Evolutionary conservation across 2,329 filamentous ascomycete genomes (phyloP), one percentile per base, ranked within the genome.

Genomic region (Fusarium luffae): DNA sequence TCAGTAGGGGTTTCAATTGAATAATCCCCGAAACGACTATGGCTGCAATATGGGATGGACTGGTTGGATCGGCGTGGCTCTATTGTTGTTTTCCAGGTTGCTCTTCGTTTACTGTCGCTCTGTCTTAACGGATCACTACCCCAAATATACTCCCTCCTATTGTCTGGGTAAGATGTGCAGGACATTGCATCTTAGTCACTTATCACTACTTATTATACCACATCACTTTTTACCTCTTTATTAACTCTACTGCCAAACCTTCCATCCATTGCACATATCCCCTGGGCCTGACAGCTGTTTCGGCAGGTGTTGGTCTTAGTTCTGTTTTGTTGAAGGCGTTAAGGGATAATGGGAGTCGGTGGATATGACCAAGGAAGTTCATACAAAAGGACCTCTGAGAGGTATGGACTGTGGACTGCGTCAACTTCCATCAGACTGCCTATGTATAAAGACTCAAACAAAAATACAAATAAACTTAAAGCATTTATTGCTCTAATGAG

Each of bases 11-110:
- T 34, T 46, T 54, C 41, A 48, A 52, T 46, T 54, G 44, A 48
- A 52, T 25, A 63, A 41, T 72, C 59, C 59, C 68, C 34, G 18
- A 37, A 50, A 70, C 51, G 59, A 66, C 61, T 52, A 64, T 69
- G 70, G 72, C 73, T 65, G 58, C 67, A 61, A 68, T 67, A 67
- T 72, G 63, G 64, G 59, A 71, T 51, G 54, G 68, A 67, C 59
- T 64, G 62, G 65, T 73, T 75, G 73, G 73, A 74, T 74, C 64
- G 73, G 73, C 73, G 73, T 67, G 70, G 73, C 63, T 63, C 63
- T 64, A 57, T 75, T 75, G 66, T 64, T 68, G 58, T 61, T 59
- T 61, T 69, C 14, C 49, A 27, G 58, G 64, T 56, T 72, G 61
- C 60, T 65, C 40, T 64, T 67, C 49, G 42, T 68, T 57, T 55